Percentiles rank a stretch among this genome's conserved stretches.
phyloP scores from a whole-genome alignment of 257 asterid genomes.

The Solanum sejunctum region DNA sequence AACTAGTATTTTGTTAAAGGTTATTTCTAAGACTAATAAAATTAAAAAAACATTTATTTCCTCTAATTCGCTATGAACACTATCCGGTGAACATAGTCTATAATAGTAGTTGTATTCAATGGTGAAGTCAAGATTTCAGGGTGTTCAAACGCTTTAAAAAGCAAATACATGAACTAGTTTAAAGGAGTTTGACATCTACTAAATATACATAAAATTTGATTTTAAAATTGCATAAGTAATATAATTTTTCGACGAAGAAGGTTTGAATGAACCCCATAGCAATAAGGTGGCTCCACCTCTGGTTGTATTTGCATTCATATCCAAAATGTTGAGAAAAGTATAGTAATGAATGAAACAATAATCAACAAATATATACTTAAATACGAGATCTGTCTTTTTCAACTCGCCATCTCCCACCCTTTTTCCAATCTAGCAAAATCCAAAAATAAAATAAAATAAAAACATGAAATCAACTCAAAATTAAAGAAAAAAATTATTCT shows the following conservation, averaged over 20 bases:
- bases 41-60: not conserved
- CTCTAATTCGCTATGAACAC: no score
- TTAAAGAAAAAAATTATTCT: not conserved
- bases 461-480: not conserved
- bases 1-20: not conserved
- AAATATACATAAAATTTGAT: no score
- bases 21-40: not conserved
- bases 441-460: not conserved
- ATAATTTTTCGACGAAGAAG: no score
- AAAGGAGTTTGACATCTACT: no score
- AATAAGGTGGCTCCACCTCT: no score
- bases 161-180: no score
- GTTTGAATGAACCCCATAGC: no score
- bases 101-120: no score
- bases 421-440: not conserved
- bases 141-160: no score
- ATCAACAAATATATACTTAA: not conserved
- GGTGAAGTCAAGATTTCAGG: no score
- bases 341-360: not conserved
- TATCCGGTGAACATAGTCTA: not conserved
- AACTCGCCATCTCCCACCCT: not conserved
- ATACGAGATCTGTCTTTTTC: not conserved
- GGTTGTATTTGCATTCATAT: no score
- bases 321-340: conserved; percentile 31
- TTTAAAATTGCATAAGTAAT: no score